Percentiles rank a stretch among this genome's conserved stretches.
phyloP scores from a whole-genome alignment of 768 basidiomycete species.

The Lactarius tabidus region DNA sequence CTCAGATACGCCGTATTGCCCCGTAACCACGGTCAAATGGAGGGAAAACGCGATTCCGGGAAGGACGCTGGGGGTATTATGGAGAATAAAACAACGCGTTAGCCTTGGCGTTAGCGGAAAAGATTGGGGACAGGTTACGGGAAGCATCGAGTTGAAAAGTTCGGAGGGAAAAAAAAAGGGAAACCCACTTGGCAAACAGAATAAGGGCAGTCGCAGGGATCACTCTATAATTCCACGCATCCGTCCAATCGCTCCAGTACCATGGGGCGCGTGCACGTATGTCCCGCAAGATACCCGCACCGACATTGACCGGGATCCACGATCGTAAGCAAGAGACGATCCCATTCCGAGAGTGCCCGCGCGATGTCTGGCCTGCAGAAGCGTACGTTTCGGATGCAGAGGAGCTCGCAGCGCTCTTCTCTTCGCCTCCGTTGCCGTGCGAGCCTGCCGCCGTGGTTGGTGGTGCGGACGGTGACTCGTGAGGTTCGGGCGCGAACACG shows the following conservation, averaged over 20 bases:
- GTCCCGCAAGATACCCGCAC: constrained; percentile 41
- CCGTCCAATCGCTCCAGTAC: constrained; percentile 85
- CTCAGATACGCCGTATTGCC: constrained; percentile 86
- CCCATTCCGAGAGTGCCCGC: background rate
- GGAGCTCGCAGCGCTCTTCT: background rate
- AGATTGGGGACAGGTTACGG: too few relatives aligned
- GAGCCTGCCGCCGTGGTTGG: background rate
- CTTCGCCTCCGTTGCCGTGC: background rate
- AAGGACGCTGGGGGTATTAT: constrained; percentile 50
- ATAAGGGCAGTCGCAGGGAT: constrained; percentile 82
- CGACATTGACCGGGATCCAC: constrained; percentile 6
- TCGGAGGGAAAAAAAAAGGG: background rate
- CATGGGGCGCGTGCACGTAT: constrained; percentile 68
- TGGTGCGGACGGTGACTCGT: background rate
- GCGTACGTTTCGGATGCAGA: background rate
- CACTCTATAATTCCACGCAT: constrained; percentile 90
- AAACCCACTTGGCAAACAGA: constrained; percentile 74
- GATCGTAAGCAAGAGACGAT: background rate
- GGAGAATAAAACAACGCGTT: too few relatives aligned
- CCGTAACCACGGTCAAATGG: constrained; percentile 87
- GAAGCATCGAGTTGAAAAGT: background rate
- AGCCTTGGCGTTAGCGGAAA: too few relatives aligned
- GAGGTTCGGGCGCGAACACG: background rate
- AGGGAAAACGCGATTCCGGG: constrained; percentile 91
- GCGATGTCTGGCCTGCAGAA: background rate